A percentile compares a stretch with the other conserved stretches of the same genome.
Evolutionary conservation across 495 filamentous ascomycete species (phyloP).

Genomic region (Glonium stellatum): DNA sequence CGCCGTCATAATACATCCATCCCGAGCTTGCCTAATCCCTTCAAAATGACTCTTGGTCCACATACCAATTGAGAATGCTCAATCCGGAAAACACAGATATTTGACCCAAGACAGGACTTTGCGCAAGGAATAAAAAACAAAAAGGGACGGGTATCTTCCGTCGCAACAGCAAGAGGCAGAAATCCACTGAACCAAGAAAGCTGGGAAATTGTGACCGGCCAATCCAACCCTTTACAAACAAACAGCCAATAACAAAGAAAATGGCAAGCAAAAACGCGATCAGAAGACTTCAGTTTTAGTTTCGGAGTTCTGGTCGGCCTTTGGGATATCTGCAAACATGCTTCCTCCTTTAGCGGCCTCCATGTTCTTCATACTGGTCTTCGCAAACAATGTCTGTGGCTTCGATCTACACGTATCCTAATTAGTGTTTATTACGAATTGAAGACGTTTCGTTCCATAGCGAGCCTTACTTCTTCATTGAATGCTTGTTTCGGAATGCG

Average conservation of each 20-base stretch:
- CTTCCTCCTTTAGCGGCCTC: constrained; percentile 18
- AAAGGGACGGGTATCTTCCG: too few species aligned
- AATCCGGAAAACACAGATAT: not conserved
- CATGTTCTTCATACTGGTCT: constrained; percentile 28
- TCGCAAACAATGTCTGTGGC: constrained; percentile 30
- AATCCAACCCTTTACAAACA: not conserved
- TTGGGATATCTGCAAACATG: constrained; percentile 28
- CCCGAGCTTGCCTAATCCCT: not conserved
- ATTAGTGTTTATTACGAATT: constrained; percentile 7
- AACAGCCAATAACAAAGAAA: not conserved
- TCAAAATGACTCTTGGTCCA: not conserved
- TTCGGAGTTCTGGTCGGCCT: constrained; percentile 7
- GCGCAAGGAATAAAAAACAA: too few species aligned
- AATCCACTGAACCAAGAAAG: too few species aligned
- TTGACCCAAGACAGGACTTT: too few species aligned
- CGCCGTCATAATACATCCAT: not conserved
- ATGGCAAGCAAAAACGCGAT: not conserved
- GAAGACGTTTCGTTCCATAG: not conserved
- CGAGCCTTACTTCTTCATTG: constrained; percentile 44
- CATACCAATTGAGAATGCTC: not conserved
- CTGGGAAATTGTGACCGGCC: too few species aligned
- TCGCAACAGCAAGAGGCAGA: too few species aligned
- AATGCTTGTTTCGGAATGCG: constrained; percentile 75
- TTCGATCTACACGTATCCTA: constrained; percentile 12
- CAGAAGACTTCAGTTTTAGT: not conserved